Evolutionary conservation across 2,329 filamentous ascomycete species (phyloP), one percentile per base, ranked within the genome.

Genomic region (Apiospora phragmitis): DNA sequence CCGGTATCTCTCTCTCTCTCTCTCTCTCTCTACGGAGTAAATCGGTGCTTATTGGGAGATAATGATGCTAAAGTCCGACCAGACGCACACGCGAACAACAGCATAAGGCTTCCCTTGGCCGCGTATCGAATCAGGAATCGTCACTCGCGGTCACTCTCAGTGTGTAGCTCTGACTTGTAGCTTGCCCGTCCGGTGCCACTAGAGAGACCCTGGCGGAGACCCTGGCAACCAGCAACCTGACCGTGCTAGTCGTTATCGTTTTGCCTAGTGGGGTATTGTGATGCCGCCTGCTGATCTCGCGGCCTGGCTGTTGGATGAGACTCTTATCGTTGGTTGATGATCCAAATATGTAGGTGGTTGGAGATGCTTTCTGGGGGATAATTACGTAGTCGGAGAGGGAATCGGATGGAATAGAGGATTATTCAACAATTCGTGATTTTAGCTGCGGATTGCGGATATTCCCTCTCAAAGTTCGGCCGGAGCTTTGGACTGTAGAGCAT

Each of bases 61-160:
- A 38, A 62, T 24, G 32, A 62, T 62, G 55, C 32, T 62, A 62
- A 62, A 62, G 55, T 62, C 55, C 55, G 55, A 62, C 55, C 55
- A 62, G 7, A 38, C 55, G 38, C 47, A 24, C 55, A 62, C 55
- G 55, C 55, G 32, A n/a, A 35, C 55, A 38, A n/a, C 38, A 32
- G 55, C 55, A 62, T 62, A 62, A 32, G 51, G 29, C 29, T 59
- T 35, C 51, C 51, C 26, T 32, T 29, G 29, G 18, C 51, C 51
- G 29, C 51, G 51, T 29, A 59, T 59, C 51, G 51, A 59, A 59
- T 59, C 51, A 59, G 55, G 55, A 62, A 62, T 62, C 55, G 55
- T 62, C 55, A 62, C 32, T 62, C 8, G 32, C 32, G 32, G 32
- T 62, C 55, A 38, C 55, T 38, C 18, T 38, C 18, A 62, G 55